Evolutionary conservation across 2,329 filamentous ascomycete genomes (phyloP).

Genomic region (Colletotrichum zoysiae): DNA sequence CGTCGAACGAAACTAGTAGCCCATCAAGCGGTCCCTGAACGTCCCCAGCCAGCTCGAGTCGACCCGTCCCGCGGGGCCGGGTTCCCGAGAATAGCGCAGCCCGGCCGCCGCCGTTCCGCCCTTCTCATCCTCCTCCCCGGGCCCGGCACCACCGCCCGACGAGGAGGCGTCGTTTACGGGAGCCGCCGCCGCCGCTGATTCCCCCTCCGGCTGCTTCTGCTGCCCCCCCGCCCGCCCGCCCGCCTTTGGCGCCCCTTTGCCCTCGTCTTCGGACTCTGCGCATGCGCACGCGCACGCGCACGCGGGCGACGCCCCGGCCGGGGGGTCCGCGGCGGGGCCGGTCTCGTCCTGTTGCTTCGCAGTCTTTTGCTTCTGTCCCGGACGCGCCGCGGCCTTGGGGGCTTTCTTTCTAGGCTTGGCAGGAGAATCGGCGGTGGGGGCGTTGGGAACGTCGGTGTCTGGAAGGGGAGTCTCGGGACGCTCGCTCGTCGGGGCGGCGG

Average conservation of each 20-base stretch:
- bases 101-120: neutral
- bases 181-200: neutral
- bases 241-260: neutral
- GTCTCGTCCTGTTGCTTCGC: neutral
- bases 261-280: neutral
- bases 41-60: neutral
- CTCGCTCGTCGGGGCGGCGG: neutral
- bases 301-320: no score
- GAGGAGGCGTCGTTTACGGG: neutral
- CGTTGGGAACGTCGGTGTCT: neutral
- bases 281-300: neutral
- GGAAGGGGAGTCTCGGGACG: neutral
- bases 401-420: neutral
- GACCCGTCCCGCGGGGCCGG: neutral
- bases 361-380: no score
- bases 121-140: neutral
- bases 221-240: no score
- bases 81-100: neutral
- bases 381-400: no score
- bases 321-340: no score
- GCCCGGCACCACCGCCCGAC: neutral
- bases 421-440: neutral
- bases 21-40: neutral
- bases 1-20: neutral
- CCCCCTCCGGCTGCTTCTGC: neutral